Evolutionary conservation across 257 asterid genomes (phyloP).

Genomic region (Rubia yunnanensis): DNA sequence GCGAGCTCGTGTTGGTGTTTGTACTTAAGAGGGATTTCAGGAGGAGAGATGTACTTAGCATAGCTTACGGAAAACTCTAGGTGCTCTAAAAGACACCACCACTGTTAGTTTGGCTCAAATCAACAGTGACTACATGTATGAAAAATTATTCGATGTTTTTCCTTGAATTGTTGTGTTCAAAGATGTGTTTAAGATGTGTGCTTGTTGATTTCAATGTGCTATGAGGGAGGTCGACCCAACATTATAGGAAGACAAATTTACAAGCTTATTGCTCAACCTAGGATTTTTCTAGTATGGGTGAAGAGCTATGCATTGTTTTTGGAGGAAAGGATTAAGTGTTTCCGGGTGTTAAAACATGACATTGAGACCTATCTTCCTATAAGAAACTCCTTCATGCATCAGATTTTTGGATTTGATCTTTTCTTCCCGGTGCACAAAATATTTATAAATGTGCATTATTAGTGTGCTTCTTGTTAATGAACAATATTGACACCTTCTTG

Average conservation of each 20-base stretch:
- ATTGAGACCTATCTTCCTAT: slow-evolving; percentile 73
- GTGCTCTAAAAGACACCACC: slow-evolving; percentile 89
- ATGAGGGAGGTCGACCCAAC: slow-evolving; percentile 92
- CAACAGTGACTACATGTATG: slow-evolving; percentile 83
- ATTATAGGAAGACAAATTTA: slow-evolving; percentile 53
- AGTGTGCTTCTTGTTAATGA: no score
- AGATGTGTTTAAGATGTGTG: slow-evolving; percentile 3
- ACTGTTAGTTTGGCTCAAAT: slow-evolving; percentile 94
- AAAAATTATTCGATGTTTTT: not conserved
- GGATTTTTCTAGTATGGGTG: slow-evolving; percentile 98
- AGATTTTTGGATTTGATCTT: not conserved
- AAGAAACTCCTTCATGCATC: slow-evolving; percentile 4
- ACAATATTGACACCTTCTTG: not conserved
- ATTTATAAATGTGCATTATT: no score
- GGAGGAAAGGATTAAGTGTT: slow-evolving; percentile 98
- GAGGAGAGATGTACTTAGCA: slow-evolving; percentile 77
- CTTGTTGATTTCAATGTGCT: slow-evolving; percentile 36
- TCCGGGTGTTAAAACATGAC: slow-evolving; percentile 76
- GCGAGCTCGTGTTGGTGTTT: slow-evolving; percentile 22
- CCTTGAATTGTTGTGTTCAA: not conserved
- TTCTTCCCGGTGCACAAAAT: not conserved
- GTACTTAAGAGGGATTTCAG: slow-evolving; percentile 47
- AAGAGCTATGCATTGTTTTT: slow-evolving; percentile 76
- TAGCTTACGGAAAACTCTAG: slow-evolving; percentile 88
- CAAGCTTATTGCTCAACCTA: slow-evolving; percentile 52